A percentile compares a stretch with the other conserved stretches of the same genome.
Evolutionary conservation across 2,329 filamentous ascomycete genomes (phyloP).

Genomic region (Botrytis fabae): DNA sequence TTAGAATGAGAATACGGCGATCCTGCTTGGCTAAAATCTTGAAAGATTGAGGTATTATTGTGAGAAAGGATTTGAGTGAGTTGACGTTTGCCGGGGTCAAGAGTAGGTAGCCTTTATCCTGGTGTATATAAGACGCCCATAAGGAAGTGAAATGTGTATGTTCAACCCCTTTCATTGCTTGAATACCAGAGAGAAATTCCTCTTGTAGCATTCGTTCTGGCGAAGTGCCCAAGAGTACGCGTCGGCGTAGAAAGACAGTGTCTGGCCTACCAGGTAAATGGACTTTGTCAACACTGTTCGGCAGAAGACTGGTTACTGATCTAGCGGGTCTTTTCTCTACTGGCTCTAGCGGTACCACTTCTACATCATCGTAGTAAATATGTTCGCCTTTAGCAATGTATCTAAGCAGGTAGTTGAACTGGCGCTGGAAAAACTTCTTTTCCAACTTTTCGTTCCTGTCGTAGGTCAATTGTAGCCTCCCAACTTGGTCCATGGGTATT

Average conservation of each 20-base stretch:
- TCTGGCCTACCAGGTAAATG: slow-evolving; percentile 62
- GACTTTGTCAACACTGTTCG: slow-evolving; percentile 56
- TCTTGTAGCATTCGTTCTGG: slow-evolving; percentile 49
- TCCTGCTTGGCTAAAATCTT: slow-evolving; percentile 62
- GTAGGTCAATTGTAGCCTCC: slow-evolving; percentile 60
- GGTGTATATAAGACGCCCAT: slow-evolving; percentile 69
- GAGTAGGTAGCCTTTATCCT: slow-evolving; percentile 63
- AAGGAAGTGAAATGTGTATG: slow-evolving; percentile 71
- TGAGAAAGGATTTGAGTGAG: slow-evolving; percentile 66
- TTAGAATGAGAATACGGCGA: slow-evolving; percentile 60
- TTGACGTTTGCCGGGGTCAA: slow-evolving; percentile 67
- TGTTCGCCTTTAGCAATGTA: slow-evolving; percentile 62
- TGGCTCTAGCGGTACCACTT: slow-evolving; percentile 68
- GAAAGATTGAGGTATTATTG: slow-evolving; percentile 60
- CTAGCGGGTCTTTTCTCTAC: slow-evolving; percentile 57
- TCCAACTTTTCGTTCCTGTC: slow-evolving; percentile 63
- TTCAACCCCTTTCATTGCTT: slow-evolving; percentile 56
- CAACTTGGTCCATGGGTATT: slow-evolving; percentile 64
- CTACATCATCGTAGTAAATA: slow-evolving; percentile 63
- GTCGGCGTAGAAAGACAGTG: slow-evolving; percentile 57
- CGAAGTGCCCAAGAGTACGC: slow-evolving; percentile 53
- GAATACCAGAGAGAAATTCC: slow-evolving; percentile 62
- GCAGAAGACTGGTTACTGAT: slow-evolving; percentile 43
- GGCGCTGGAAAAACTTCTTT: slow-evolving; percentile 66
- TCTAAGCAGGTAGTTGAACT: slow-evolving; percentile 70